phyloP scores from a whole-genome alignment of 345 rosid genomes.

The Passiflora organensis region DNA sequence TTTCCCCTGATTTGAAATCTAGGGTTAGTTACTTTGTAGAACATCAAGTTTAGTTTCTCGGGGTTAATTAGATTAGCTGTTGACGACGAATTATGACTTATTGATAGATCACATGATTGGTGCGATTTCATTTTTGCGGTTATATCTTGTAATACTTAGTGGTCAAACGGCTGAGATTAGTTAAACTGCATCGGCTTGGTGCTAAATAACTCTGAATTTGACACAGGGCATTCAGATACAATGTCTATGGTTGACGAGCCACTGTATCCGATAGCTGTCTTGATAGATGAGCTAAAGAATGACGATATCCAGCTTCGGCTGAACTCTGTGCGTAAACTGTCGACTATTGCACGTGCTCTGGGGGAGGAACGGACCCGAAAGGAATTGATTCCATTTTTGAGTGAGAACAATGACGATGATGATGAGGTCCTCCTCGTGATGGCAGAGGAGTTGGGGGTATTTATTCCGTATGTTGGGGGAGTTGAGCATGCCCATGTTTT shows the following conservation, averaged over 20 bases:
- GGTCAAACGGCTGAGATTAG: too few relatives aligned
- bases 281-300: constrained; percentile 87
- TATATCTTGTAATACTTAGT: too few relatives aligned
- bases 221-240: constrained; percentile 7
- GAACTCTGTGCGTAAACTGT: constrained; percentile 79
- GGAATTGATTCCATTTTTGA: constrained; percentile 80
- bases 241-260: constrained; percentile 89
- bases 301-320: constrained; percentile 91
- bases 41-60: neutral
- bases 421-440: constrained; percentile 95
- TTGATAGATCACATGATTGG: too few relatives aligned
- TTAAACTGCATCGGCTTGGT: too few relatives aligned
- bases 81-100: too few relatives aligned
- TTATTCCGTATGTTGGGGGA: constrained; percentile 90
- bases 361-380: constrained; percentile 93
- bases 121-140: too few relatives aligned
- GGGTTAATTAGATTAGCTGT: too few relatives aligned
- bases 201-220: too few relatives aligned
- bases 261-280: constrained; percentile 78
- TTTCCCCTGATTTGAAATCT: constrained; percentile 20
- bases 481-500: constrained; percentile 77
- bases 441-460: constrained; percentile 91
- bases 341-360: constrained; percentile 94
- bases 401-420: constrained; percentile 94
- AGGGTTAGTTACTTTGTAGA: constrained; percentile 17